Evolutionary conservation across 2,329 filamentous ascomycete species (phyloP).

Genomic region (Drechslerella coelobrocha): DNA sequence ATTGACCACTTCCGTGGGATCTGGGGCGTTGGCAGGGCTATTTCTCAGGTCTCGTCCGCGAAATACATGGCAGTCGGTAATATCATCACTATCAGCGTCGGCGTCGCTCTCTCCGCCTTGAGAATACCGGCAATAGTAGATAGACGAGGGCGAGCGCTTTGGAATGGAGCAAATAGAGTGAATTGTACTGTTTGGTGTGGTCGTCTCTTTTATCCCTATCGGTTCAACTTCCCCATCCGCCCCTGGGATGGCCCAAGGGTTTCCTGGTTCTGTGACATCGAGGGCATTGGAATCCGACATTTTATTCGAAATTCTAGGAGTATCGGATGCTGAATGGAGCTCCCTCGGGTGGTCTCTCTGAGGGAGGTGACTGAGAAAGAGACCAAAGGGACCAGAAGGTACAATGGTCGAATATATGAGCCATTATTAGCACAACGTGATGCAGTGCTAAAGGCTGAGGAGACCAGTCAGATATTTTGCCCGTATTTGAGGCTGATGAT

Average conservation of each 20-base stretch:
- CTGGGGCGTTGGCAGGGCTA: not conserved
- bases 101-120: constrained; percentile 11
- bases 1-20: not conserved
- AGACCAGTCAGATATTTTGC: not conserved
- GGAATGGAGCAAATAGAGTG: not conserved
- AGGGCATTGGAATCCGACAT: not conserved
- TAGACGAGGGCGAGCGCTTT: not conserved
- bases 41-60: constrained; percentile 15
- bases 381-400: too few relatives aligned
- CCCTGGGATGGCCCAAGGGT: not conserved
- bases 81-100: not conserved
- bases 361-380: not conserved
- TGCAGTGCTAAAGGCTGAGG: not conserved
- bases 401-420: too few relatives aligned
- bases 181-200: too few relatives aligned
- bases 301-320: not conserved
- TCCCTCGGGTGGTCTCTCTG: not conserved
- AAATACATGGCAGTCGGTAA: constrained; percentile 12
- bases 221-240: not conserved
- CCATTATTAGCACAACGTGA: not conserved
- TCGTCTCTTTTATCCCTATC: not conserved
- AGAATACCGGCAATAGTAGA: constrained; percentile 31
- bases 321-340: not conserved
- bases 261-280: too few relatives aligned
- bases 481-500: constrained; percentile 31